Conservation (phyloP, 1,284 basidiomycete species). For the Tilletia indica region DNA sequence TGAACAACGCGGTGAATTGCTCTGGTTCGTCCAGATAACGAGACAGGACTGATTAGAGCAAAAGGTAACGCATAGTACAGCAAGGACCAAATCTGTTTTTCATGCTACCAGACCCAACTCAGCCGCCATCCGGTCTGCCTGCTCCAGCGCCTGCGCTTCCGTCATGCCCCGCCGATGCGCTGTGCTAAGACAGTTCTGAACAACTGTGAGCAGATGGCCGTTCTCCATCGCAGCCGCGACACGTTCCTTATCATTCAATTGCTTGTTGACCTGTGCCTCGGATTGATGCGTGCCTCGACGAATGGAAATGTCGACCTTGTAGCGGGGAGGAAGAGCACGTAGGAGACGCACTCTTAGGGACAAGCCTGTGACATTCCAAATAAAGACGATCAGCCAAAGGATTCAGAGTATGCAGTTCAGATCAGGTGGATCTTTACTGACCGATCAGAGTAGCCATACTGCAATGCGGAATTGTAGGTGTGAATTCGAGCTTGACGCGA, state of each 20-base stretch:
- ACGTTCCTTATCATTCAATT: constrained; percentile 96
- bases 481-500: constrained; percentile 64
- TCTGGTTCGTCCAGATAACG: too few relatives aligned
- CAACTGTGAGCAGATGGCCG: constrained; percentile 75
- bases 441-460: constrained; percentile 97
- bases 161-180: constrained; percentile 58
- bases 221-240: constrained; percentile 97
- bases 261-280: constrained; percentile 93
- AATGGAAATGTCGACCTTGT: constrained; percentile 90
- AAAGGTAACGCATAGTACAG: too few relatives aligned
- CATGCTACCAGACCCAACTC: constrained; percentile 22
- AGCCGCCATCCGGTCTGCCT: constrained; percentile 22
- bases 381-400: not conserved
- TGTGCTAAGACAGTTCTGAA: constrained; percentile 77
- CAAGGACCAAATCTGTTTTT: not conserved
- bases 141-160: constrained; percentile 23
- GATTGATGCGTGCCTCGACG: constrained; percentile 94
- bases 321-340: constrained; percentile 83
- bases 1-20: too few relatives aligned
- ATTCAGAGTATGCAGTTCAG: too few relatives aligned
- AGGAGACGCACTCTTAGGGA: constrained; percentile 87
- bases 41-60: too few relatives aligned
- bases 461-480: constrained; percentile 96
- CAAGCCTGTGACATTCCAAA: constrained; percentile 64
- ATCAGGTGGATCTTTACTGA: constrained; percentile 56